phyloP scores from a whole-genome alignment of 1,284 basidiomycete genomes.

The Blastosporella zonata region DNA sequence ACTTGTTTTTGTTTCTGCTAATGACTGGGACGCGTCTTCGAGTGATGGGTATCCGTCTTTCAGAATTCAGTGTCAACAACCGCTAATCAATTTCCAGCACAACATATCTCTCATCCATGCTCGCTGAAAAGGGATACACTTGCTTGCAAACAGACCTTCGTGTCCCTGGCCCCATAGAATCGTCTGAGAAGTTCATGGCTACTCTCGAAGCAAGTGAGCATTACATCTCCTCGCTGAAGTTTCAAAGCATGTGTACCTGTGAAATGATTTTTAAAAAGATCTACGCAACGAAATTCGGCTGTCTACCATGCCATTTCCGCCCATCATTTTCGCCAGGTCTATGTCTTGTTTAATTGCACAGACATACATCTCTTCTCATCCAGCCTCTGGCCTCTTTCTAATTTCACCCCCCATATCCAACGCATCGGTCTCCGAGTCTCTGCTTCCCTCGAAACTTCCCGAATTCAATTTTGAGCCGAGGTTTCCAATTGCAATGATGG shows the following conservation, averaged over 20 bases:
- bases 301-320: conserved; percentile 57
- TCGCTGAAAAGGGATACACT: conserved; percentile 58
- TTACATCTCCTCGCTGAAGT: neutral
- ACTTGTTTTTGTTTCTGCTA: conserved; percentile 45
- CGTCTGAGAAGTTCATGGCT: conserved; percentile 35
- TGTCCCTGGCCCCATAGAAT: conserved; percentile 26
- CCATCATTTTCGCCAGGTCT: conserved; percentile 56
- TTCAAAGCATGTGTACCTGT: too few species aligned
- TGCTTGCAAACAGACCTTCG: conserved; percentile 54
- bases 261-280: conserved; percentile 34
- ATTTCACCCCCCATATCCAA: conserved; percentile 54
- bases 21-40: conserved; percentile 36
- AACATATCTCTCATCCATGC: conserved; percentile 40
- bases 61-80: conserved; percentile 5
- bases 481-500: conserved; percentile 61
- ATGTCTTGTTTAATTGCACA: conserved; percentile 56
- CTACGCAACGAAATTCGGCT: conserved; percentile 39
- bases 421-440: conserved; percentile 25
- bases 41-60: conserved; percentile 29
- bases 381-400: conserved; percentile 57
- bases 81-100: conserved; percentile 31
- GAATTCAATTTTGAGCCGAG: conserved; percentile 62
- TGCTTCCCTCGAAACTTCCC: conserved; percentile 39
- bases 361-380: conserved; percentile 64
- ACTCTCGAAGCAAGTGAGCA: conserved; percentile 30